These are phyloP conservation scores for Pseudonitzschia multiseries DNA, from an alignment of 108 stramenopile species.

Conservation along the genomic window DNA sequence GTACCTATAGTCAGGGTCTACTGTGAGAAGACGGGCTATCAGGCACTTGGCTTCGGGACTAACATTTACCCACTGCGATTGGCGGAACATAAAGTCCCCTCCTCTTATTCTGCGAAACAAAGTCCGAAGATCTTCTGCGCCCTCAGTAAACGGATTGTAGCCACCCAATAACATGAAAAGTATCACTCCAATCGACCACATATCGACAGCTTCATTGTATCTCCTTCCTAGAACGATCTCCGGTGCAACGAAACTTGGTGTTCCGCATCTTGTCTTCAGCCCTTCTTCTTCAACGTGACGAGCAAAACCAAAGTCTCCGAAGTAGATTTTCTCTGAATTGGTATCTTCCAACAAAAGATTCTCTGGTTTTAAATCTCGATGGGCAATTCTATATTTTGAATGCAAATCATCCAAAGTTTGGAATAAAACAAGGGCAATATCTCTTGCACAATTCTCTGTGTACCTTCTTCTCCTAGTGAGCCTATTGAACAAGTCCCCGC, in stretches of 20 bases:
- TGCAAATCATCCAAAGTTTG: conserved; percentile 78
- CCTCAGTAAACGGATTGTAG: conserved; percentile 48
- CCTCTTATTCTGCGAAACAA: conserved; percentile 65
- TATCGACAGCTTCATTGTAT: conserved; percentile 84
- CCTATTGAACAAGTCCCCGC: conserved; percentile 94
- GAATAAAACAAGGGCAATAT: conserved; percentile 63
- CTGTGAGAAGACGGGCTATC: conserved; percentile 62
- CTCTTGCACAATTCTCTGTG: conserved; percentile 85
- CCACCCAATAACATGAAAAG: conserved; percentile 87
- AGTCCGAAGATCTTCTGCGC: conserved; percentile 58
- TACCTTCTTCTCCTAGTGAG: conserved; percentile 71
- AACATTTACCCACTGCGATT: conserved; percentile 65
- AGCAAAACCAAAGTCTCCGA: conserved; percentile 97
- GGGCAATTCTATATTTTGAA: conserved; percentile 67
- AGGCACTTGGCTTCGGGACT: conserved; percentile 76
- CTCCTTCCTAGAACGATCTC: conserved; percentile 65
- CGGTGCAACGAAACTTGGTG: conserved; percentile 91
- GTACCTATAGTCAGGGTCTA: conserved; percentile 66
- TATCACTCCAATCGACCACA: conserved; percentile 93
- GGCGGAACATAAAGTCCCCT: conserved; percentile 71
- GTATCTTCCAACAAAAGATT: conserved; percentile 70
- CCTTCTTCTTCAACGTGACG: conserved; percentile 50
- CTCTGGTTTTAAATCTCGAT: conserved; percentile 91
- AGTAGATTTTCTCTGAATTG: conserved; percentile 37
- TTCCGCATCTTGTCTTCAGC: conserved; percentile 86